Conservation (phyloP, 345 rosid genomes). For the Salix caprea region DNA sequence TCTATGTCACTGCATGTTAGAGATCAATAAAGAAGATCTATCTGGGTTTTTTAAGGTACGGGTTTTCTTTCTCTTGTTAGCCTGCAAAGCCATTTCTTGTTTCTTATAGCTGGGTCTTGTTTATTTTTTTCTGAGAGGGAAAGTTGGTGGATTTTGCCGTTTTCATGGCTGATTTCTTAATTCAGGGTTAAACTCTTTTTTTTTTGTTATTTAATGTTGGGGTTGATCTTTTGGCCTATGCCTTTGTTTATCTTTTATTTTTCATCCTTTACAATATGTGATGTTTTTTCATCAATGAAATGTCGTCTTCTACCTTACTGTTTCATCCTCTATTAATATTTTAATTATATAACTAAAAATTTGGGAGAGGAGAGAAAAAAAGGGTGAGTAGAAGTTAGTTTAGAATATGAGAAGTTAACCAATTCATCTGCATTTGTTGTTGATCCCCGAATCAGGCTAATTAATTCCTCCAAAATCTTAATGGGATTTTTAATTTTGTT, state of each 20-base stretch:
- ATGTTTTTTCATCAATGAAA: conserved; percentile 5
- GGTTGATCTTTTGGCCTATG: conserved; percentile 8
- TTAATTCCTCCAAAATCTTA: neutral
- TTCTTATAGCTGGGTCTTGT: neutral
- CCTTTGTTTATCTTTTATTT: neutral
- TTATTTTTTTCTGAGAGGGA: neutral
- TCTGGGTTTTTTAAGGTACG: conserved; percentile 37
- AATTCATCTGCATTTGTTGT: conserved; percentile 6
- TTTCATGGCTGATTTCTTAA: conserved; percentile 2
- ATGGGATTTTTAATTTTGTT: conserved; percentile 9
- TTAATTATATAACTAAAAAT: neutral
- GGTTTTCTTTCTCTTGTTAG: neutral
- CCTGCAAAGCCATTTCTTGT: conserved; percentile 7
- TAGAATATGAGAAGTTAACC: neutral
- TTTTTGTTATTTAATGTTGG: neutral
- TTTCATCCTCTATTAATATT: conserved; percentile 7
- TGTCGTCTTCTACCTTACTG: conserved; percentile 20
- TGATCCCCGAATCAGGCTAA: conserved; percentile 29
- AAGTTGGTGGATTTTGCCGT: conserved; percentile 4
- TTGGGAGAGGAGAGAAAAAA: neutral
- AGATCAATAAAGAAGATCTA: conserved; percentile 36
- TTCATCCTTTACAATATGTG: neutral
- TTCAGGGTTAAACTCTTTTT: neutral
- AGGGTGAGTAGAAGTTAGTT: neutral
- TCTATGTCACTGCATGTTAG: conserved; percentile 16